Conservation (phyloP, 805 yeast genomes). For the Sugiyamaella smithiae region DNA sequence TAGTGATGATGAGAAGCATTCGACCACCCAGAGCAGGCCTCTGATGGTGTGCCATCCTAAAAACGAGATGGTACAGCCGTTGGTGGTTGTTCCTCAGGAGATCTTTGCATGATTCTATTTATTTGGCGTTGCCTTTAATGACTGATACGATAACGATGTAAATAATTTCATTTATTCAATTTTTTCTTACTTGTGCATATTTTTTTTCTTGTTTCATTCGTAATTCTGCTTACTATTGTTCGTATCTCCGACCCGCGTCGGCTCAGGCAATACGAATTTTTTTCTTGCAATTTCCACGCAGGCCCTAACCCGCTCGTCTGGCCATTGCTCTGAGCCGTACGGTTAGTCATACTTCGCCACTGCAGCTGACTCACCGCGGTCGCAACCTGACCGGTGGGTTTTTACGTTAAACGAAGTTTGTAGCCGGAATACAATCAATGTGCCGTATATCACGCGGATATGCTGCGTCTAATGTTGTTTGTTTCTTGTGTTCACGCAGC, state of each 20-base stretch:
- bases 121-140: not conserved
- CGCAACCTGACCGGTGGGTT: too few relatives aligned
- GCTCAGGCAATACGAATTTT: not conserved
- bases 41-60: slow-evolving; percentile 3
- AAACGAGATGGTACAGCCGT: not conserved
- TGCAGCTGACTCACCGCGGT: too few relatives aligned
- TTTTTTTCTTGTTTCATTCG: not conserved
- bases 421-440: too few relatives aligned
- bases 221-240: not conserved
- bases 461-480: too few relatives aligned
- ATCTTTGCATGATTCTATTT: slow-evolving; percentile 3
- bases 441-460: too few relatives aligned
- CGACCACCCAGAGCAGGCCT: slow-evolving; percentile 7
- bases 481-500: too few relatives aligned
- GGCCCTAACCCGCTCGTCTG: not conserved
- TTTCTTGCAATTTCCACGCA: not conserved
- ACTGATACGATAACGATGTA: not conserved
- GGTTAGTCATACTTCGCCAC: not conserved
- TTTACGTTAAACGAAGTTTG: too few relatives aligned
- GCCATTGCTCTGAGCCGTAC: not conserved
- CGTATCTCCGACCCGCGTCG: not conserved
- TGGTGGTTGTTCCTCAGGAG: not conserved
- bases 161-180: not conserved
- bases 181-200: not conserved
- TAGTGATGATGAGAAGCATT: slow-evolving; percentile 19